Conservation (phyloP, 139 green algal species). For the Deuterostichococcus epilithicus region DNA sequence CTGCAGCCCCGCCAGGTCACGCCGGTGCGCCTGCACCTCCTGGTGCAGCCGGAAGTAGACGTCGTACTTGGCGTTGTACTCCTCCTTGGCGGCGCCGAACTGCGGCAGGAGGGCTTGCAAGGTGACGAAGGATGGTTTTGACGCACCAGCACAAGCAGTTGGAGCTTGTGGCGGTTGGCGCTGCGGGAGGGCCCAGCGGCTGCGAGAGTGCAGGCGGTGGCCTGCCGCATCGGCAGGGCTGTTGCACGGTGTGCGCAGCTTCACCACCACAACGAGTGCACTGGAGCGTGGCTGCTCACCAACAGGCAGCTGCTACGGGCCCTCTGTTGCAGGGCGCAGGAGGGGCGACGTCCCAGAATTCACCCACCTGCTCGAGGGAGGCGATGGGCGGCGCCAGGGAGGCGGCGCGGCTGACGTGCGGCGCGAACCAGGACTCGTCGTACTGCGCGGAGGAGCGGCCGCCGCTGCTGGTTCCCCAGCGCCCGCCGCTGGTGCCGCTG, state of each 20-base stretch:
- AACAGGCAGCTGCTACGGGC: too few species aligned
- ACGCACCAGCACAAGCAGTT: background rate
- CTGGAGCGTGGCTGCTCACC: too few species aligned
- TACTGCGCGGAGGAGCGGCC: background rate
- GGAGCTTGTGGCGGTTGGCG: too few species aligned
- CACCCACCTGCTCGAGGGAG: background rate
- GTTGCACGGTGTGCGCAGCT: too few species aligned
- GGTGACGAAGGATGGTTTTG: background rate
- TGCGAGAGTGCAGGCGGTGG: too few species aligned
- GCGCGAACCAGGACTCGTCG: slow-evolving; percentile 18
- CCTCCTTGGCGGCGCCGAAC: background rate
- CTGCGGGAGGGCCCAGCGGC: too few species aligned
- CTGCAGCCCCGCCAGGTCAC: background rate
- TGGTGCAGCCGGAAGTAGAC: slow-evolving; percentile 10
- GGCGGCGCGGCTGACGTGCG: slow-evolving; percentile 5
- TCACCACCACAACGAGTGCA: too few species aligned
- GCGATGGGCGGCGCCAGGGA: background rate
- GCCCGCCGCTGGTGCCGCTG: background rate
- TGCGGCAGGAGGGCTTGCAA: background rate
- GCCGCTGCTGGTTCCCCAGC: background rate
- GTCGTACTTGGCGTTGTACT: slow-evolving; percentile 6
- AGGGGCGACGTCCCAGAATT: background rate
- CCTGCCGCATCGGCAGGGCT: too few species aligned
- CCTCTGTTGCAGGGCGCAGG: too few species aligned
- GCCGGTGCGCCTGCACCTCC: slow-evolving; percentile 1